These are phyloP conservation scores for Setaria italica DNA, from an alignment of 202 grass and related monocot genomes.

Conservation along the genomic window DNA sequence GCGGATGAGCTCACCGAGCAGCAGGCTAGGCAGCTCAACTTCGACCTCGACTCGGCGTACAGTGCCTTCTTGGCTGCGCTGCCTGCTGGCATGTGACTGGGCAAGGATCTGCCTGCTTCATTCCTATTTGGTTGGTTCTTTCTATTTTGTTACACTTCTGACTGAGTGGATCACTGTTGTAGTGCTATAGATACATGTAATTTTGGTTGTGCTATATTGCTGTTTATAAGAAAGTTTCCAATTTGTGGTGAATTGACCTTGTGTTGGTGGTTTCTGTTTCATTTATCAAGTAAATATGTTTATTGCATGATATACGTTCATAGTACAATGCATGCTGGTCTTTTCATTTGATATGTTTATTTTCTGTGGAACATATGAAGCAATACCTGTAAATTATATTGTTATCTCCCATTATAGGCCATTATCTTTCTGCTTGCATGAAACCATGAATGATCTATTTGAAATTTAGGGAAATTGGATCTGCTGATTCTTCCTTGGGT, in stretches of 20 bases:
- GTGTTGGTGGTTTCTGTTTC: neutral
- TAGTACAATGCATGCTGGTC: neutral
- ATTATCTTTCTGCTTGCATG: neutral
- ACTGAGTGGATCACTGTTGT: neutral
- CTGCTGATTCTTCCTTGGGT: neutral
- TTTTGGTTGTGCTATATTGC: neutral
- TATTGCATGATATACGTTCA: neutral
- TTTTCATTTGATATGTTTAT: neutral
- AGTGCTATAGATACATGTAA: slow-evolving; percentile 29
- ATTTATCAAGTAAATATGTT: neutral
- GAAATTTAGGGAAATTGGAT: neutral
- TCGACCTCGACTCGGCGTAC: slow-evolving; percentile 91
- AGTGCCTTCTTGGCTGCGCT: slow-evolving; percentile 88
- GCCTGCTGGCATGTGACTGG: slow-evolving; percentile 57
- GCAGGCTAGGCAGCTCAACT: slow-evolving; percentile 92
- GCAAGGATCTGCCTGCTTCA: neutral
- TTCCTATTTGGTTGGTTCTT: slow-evolving; percentile 33
- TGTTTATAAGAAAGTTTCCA: slow-evolving; percentile 16
- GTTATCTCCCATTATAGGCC: neutral
- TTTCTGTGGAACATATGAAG: neutral
- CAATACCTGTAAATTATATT: neutral
- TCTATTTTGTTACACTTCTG: neutral
- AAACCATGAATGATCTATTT: neutral
- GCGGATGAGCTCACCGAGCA: slow-evolving; percentile 91
- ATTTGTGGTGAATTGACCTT: neutral